Conservation (phyloP, 106 monocot species). For the Dendrobium nobile region DNA sequence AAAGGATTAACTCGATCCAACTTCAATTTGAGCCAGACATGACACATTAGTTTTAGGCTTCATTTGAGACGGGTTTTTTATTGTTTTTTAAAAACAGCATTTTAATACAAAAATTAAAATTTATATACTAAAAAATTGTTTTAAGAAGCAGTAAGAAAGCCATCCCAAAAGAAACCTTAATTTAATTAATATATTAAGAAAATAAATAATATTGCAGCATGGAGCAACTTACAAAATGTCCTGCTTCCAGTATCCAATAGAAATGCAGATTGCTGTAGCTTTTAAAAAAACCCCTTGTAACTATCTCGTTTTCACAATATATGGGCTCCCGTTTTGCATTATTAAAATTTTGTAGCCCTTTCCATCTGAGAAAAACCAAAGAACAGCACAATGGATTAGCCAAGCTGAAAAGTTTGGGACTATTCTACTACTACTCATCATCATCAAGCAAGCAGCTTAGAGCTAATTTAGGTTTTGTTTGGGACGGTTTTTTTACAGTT, state of each 20-base stretch:
- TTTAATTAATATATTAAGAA: not conserved
- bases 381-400: not conserved
- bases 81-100: too few species aligned
- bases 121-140: too few species aligned
- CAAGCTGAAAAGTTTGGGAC: not conserved
- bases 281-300: conserved; percentile 66
- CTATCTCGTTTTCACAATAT: conserved; percentile 34
- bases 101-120: too few species aligned
- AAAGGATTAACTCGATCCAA: too few species aligned
- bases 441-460: not conserved
- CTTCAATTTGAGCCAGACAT: too few species aligned
- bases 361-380: conserved; percentile 44
- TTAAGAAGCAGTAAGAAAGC: too few species aligned
- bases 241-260: conserved; percentile 89
- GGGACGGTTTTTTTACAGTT: too few species aligned
- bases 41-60: too few species aligned
- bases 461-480: too few species aligned
- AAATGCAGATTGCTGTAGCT: conserved; percentile 69
- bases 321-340: conserved; percentile 31
- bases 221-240: conserved; percentile 77
- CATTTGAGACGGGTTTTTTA: too few species aligned
- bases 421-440: not conserved
- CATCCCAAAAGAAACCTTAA: too few species aligned
- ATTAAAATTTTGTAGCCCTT: conserved; percentile 57
- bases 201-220: not conserved